Evolutionary conservation across 148 eudicot genomes (phyloP), one percentile per base, ranked within the genome.

Genomic region (Polygonum maritimum): DNA sequence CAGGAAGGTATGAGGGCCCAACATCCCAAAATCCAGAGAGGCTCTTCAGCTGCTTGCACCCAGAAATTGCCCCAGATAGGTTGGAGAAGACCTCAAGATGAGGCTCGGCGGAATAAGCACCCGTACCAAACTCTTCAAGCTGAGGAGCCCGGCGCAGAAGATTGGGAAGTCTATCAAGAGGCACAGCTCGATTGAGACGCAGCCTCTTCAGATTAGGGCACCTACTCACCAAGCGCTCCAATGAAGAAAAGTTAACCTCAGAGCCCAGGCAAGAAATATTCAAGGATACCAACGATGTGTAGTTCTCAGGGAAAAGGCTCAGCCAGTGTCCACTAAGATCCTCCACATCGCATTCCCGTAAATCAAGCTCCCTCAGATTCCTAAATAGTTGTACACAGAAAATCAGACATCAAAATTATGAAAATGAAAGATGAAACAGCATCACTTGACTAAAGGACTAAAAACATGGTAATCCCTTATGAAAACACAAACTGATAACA

Each of bases 301-400:
- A 89, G 15, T 79, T 74, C 67, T 91, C 96, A 19, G 99, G 99
- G 39, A 95, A 95, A 79, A 89, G 88, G 81, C 90, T 89, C 48
- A 92, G 84, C 99, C 99, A 92, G 76, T 91, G 89, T 69, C 99
- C 98, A 78, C 91, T 88, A n/a, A 83, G 79, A 75, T 92, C 99
- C 13, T 91, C 97, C 78, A 95, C 97, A 51, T 95, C 99, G 76
- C 99, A 86, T 76, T 95, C 99, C 31, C 91, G 86, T 75, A 95
- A 83, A 79, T 95, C 97, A 19, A 95, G 87, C 38, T 83, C 94
- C 78, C 85, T 87, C 76, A 95, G 84, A 49, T 91, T 88, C 85
- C 99, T 95, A 87, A 69, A 75, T 3, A 22, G 69, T 19, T 26
- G 52, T 51, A 38, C 9, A 48, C 15, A 69, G 16, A 33, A 1